Percentiles rank a stretch among this genome's conserved stretches.
Conservation (phyloP, 129 eudicot genomes). For the Artemisia argyi region DNA sequence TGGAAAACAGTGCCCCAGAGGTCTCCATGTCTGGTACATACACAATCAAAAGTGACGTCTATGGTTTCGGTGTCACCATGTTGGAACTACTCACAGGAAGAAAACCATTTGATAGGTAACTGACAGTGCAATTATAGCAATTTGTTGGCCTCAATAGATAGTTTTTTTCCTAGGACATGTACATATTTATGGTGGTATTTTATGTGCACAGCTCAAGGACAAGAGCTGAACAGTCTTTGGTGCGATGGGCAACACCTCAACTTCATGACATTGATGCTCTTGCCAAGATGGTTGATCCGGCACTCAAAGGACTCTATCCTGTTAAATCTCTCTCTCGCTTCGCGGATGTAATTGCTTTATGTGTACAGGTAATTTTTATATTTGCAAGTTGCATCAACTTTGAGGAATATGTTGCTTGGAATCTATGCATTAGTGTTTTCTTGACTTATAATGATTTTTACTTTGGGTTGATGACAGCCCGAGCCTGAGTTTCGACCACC, state of each 20-base stretch:
- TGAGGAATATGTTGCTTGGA: too few relatives aligned
- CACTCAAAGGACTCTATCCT: constrained; percentile 91
- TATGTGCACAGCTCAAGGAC: constrained; percentile 61
- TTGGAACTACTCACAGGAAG: constrained; percentile 93
- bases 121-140: neutral
- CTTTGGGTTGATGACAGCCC: constrained; percentile 45
- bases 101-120: constrained; percentile 85
- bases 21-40: constrained; percentile 95
- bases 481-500: constrained; percentile 99
- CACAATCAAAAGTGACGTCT: constrained; percentile 86
- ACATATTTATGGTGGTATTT: neutral
- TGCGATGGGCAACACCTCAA: constrained; percentile 99
- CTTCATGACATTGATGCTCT: constrained; percentile 98
- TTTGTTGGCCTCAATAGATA: neutral
- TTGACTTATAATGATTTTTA: neutral
- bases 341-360: constrained; percentile 93
- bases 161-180: neutral
- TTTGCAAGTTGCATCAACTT: neutral
- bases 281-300: constrained; percentile 95
- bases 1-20: constrained; percentile 82
- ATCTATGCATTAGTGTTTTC: neutral
- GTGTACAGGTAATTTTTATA: constrained; percentile 72
- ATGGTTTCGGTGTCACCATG: constrained; percentile 97
- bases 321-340: constrained; percentile 94
- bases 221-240: constrained; percentile 88